These are phyloP conservation scores for Allium cepa DNA, from an alignment of 106 monocot genomes.

Conservation along the genomic window DNA sequence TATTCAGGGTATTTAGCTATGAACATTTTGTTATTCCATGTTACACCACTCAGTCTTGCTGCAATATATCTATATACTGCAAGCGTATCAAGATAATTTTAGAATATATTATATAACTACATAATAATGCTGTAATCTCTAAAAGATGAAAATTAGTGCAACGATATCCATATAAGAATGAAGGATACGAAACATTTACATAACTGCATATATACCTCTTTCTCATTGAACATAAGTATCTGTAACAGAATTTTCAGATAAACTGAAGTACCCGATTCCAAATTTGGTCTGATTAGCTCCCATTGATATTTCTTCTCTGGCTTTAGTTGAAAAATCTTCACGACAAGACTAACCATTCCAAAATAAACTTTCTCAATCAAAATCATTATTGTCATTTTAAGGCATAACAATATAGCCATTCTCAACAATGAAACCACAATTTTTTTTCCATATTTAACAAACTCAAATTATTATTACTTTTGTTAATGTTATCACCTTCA, in stretches of 20 bases:
- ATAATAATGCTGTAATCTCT: too few relatives aligned
- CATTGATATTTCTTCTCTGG: slow-evolving; percentile 29
- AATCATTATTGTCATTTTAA: slow-evolving; percentile 23
- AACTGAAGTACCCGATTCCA: slow-evolving; percentile 7
- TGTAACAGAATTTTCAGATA: slow-evolving; percentile 25
- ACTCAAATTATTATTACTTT: too few relatives aligned
- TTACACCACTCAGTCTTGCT: background rate
- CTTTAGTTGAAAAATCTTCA: slow-evolving; percentile 19
- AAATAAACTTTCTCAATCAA: slow-evolving; percentile 17
- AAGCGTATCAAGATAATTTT: background rate
- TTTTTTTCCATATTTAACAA: too few relatives aligned
- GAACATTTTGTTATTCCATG: background rate
- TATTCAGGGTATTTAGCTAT: background rate
- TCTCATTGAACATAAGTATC: slow-evolving; percentile 37
- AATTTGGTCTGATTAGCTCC: slow-evolving; percentile 16
- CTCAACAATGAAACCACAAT: slow-evolving; percentile 21
- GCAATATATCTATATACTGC: background rate
- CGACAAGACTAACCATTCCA: slow-evolving; percentile 14
- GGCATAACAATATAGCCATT: slow-evolving; percentile 9
- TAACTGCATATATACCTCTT: slow-evolving; percentile 11
- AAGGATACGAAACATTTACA: too few relatives aligned
- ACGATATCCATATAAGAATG: too few relatives aligned
- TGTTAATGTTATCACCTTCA: too few relatives aligned
- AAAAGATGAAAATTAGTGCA: too few relatives aligned
- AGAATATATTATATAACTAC: background rate